phyloP scores from a whole-genome alignment of 352 stramenopile species.

The Globisporangium nunn region DNA sequence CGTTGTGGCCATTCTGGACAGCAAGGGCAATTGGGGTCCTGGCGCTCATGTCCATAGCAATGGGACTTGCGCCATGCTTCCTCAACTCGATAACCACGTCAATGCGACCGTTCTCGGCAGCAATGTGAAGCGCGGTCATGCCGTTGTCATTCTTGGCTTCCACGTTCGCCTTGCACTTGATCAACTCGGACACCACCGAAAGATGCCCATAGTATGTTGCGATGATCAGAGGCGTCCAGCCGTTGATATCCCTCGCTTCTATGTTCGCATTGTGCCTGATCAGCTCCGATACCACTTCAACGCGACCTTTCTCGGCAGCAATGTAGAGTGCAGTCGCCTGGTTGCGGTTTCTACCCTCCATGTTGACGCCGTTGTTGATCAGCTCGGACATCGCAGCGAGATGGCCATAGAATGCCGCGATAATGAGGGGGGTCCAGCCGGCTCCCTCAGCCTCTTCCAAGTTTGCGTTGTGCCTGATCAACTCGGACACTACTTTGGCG shows the following conservation, averaged over 20 bases:
- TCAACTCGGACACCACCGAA: neutral
- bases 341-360: neutral
- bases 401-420: too few relatives aligned
- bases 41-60: neutral
- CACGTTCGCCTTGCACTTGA: neutral
- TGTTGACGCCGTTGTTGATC: neutral
- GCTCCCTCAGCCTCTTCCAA: too few relatives aligned
- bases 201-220: neutral
- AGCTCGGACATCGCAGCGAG: neutral
- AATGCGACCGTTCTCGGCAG: too few relatives aligned
- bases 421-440: too few relatives aligned
- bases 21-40: neutral
- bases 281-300: neutral
- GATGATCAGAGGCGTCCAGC: neutral
- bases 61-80: neutral
- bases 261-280: neutral
- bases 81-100: too few relatives aligned
- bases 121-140: too few relatives aligned
- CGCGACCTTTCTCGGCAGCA: neutral
- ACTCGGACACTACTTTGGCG: neutral
- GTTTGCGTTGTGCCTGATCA: neutral
- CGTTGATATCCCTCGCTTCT: neutral
- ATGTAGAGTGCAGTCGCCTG: neutral
- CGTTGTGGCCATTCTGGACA: neutral
- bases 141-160: neutral